Percentiles rank a stretch among this genome's conserved stretches.
Conservation (phyloP, 139 green algal genomes). For the Haematococcus lacustris region DNA sequence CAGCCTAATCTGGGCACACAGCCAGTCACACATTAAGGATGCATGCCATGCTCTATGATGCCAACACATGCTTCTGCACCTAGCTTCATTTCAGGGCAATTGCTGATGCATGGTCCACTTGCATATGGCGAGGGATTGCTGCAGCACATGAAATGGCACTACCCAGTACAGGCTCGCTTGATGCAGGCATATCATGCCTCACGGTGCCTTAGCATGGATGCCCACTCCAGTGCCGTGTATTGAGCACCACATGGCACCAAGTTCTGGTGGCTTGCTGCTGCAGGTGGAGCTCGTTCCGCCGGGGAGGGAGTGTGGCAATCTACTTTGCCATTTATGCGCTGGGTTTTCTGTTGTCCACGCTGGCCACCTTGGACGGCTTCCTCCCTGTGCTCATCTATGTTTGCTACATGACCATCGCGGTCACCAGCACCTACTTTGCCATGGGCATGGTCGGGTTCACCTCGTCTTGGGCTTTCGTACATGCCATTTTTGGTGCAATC, state of each 20-base stretch:
- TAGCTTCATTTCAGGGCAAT: too few relatives aligned
- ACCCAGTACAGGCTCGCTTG: not conserved
- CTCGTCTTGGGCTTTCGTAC: conserved; percentile 40
- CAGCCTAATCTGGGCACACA: too few relatives aligned
- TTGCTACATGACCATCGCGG: conserved; percentile 76
- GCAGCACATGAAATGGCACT: not conserved
- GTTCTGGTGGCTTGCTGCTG: not conserved
- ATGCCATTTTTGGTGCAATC: conserved; percentile 50
- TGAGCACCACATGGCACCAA: not conserved
- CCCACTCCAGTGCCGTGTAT: not conserved
- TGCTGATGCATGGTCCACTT: too few relatives aligned
- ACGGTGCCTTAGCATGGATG: not conserved
- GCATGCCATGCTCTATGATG: too few relatives aligned
- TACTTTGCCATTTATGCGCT: conserved; percentile 60
- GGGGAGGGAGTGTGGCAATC: conserved; percentile 67
- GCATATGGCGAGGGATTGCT: too few relatives aligned
- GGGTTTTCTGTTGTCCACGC: conserved; percentile 65
- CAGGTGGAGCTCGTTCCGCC: conserved; percentile 78
- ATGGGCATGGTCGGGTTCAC: conserved; percentile 80
- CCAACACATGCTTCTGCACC: too few relatives aligned
- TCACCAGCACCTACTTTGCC: conserved; percentile 68
- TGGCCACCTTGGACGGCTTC: conserved; percentile 60
- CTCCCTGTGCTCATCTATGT: conserved; percentile 79
- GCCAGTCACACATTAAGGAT: too few relatives aligned
- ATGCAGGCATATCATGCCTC: not conserved